Conservation (phyloP, 805 yeast species). For the Sugiyamaella americana region DNA sequence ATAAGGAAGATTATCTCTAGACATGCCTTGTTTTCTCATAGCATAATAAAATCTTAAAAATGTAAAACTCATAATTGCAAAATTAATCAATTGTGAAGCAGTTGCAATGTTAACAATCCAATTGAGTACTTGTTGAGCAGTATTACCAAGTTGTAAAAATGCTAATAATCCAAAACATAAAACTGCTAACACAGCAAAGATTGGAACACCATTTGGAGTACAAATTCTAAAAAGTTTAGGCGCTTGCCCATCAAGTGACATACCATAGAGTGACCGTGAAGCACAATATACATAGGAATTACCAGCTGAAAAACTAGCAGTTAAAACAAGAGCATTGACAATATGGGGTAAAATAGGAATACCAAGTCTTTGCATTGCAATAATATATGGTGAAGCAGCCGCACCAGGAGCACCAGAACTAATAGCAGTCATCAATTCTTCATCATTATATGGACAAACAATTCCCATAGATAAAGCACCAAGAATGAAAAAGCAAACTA, state of each 20-base stretch:
- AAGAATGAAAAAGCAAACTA: constrained; percentile 61
- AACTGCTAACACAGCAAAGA: constrained; percentile 44
- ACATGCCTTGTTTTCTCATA: constrained; percentile 54
- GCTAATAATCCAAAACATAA: constrained; percentile 59
- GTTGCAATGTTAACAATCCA: constrained; percentile 69
- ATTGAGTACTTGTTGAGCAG: constrained; percentile 34
- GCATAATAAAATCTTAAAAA: constrained; percentile 65
- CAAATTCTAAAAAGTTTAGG: constrained; percentile 61
- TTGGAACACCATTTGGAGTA: constrained; percentile 66
- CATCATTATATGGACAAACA: constrained; percentile 65
- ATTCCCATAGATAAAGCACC: constrained; percentile 77
- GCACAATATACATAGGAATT: constrained; percentile 74
- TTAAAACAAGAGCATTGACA: constrained; percentile 69
- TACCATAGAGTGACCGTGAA: constrained; percentile 59
- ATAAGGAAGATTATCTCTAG: constrained; percentile 66
- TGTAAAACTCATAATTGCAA: constrained; percentile 65
- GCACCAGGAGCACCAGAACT: constrained; percentile 65
- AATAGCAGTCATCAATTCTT: constrained; percentile 51
- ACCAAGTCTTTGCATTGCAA: constrained; percentile 62
- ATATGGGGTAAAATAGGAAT: constrained; percentile 66
- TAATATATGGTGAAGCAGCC: constrained; percentile 73
- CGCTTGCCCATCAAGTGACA: constrained; percentile 67
- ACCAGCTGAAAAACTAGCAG: constrained; percentile 79
- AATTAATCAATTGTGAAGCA: constrained; percentile 66
- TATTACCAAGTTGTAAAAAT: constrained; percentile 49